phyloP scores from a whole-genome alignment of 2,329 filamentous ascomycete genomes.

The Cryphonectria japonica region DNA sequence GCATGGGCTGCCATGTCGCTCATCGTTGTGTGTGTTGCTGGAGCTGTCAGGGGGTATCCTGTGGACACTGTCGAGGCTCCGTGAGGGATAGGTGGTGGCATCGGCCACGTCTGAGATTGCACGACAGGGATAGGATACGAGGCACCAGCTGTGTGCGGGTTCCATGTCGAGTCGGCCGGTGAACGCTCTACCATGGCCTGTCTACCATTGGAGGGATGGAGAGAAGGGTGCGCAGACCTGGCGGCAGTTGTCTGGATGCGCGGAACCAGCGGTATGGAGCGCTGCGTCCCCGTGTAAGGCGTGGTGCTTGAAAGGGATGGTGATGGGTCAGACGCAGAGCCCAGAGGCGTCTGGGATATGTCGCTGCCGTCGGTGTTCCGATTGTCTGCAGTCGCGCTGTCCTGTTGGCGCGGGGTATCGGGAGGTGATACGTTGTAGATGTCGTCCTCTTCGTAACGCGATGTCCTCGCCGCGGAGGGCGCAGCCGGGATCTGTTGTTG shows the following conservation, averaged over 20 bases:
- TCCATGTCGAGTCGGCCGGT: conserved; percentile 30
- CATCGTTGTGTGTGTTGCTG: conserved; percentile 38
- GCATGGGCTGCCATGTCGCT: conserved; percentile 41
- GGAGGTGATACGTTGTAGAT: conserved; percentile 55
- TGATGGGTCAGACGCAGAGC: conserved; percentile 18
- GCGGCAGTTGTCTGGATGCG: conserved; percentile 30
- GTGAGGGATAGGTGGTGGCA: conserved; percentile 35
- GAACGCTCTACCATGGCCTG: conserved; percentile 9
- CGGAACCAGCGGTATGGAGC: conserved; percentile 29
- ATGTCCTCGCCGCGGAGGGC: conserved; percentile 7
- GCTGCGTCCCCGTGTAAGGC: conserved; percentile 29
- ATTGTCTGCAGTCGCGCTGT: conserved; percentile 25
- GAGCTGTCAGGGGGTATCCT: conserved; percentile 49
- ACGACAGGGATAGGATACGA: conserved; percentile 34
- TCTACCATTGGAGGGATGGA: conserved; percentile 27
- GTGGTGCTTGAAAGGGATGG: conserved; percentile 23
- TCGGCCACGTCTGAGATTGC: conserved; percentile 53
- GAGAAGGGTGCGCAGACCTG: conserved; percentile 31
- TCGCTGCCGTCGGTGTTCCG: conserved; percentile 27
- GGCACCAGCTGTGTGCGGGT: conserved; percentile 29
- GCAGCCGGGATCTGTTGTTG: conserved; percentile 18
- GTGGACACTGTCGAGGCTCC: conserved; percentile 29
- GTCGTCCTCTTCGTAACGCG: conserved; percentile 40
- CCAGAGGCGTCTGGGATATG: conserved; percentile 2
- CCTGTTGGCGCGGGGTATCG: conserved; percentile 41